phyloP scores from a whole-genome alignment of 2,329 filamentous ascomycete genomes.

The Monosporascus sp. region DNA sequence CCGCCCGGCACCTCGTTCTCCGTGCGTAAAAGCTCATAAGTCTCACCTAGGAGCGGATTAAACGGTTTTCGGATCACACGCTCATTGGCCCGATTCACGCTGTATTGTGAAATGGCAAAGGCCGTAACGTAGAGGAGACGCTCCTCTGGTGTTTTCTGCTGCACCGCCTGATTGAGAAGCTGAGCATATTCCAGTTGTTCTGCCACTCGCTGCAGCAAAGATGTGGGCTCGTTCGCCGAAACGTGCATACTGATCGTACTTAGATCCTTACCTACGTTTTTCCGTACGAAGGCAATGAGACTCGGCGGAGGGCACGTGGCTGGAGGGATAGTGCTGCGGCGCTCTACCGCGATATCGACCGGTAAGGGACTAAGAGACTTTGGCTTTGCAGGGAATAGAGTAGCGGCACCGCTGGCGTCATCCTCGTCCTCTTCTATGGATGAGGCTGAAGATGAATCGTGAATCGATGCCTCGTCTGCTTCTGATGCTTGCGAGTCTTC shows the following conservation, averaged over 20 bases:
- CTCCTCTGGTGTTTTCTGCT: slow-evolving; percentile 55
- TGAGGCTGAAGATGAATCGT: slow-evolving; percentile 53
- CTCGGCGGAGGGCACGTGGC: slow-evolving; percentile 80
- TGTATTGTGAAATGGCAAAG: slow-evolving; percentile 86
- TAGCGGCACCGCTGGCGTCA: slow-evolving; percentile 53
- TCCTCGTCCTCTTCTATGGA: slow-evolving; percentile 56
- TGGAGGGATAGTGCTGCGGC: slow-evolving; percentile 65
- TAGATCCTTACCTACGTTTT: slow-evolving; percentile 96
- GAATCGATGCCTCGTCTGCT: slow-evolving; percentile 46
- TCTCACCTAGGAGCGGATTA: slow-evolving; percentile 94
- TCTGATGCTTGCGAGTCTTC: slow-evolving; percentile 57
- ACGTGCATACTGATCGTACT: slow-evolving; percentile 98
- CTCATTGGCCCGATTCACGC: slow-evolving; percentile 76
- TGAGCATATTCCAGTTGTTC: slow-evolving; percentile 89
- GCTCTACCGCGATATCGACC: slow-evolving; percentile 55
- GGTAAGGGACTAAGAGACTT: slow-evolving; percentile 76
- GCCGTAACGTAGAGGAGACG: slow-evolving; percentile 80
- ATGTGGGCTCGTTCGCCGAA: slow-evolving; percentile 88
- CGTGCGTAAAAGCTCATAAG: slow-evolving; percentile 83
- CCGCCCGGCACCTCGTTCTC: slow-evolving; percentile 67
- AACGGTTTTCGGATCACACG: slow-evolving; percentile 93
- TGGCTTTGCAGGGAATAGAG: slow-evolving; percentile 70
- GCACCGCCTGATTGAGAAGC: slow-evolving; percentile 70
- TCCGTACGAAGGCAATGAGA: slow-evolving; percentile 87
- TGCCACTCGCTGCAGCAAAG: slow-evolving; percentile 78